Conservation (phyloP, 345 rosid species). For the Acer campestre region DNA sequence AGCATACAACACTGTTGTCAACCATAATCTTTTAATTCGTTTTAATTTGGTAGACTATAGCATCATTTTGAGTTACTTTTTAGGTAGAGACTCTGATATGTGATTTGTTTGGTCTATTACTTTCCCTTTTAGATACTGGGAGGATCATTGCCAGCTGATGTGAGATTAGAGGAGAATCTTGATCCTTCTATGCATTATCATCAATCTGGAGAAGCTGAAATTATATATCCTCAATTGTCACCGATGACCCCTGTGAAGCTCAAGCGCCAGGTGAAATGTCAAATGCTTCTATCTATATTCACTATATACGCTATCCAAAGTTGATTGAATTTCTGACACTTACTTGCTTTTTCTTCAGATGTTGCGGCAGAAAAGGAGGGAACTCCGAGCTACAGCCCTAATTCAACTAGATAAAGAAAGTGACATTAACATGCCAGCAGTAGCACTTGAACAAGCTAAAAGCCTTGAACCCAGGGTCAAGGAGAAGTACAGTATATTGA, state of each 20-base stretch:
- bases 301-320: conserved; percentile 9
- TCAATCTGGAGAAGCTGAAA: conserved; percentile 34
- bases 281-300: conserved; percentile 22
- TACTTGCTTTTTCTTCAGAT: conserved; percentile 46
- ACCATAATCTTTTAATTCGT: neutral
- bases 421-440: conserved; percentile 55
- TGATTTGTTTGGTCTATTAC: conserved; percentile 8
- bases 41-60: conserved; percentile 14
- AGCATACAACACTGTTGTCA: conserved; percentile 7
- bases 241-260: conserved; percentile 74
- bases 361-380: conserved; percentile 64
- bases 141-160: conserved; percentile 40
- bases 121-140: conserved; percentile 21
- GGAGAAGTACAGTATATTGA: conserved; percentile 91
- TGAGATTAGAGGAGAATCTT: conserved; percentile 34
- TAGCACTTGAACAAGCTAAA: conserved; percentile 63
- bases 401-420: conserved; percentile 59
- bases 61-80: conserved; percentile 16
- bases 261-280: conserved; percentile 70
- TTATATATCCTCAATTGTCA: conserved; percentile 30
- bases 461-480: conserved; percentile 52
- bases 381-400: conserved; percentile 60
- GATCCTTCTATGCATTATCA: conserved; percentile 30
- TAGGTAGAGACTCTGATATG: conserved; percentile 36
- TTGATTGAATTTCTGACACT: conserved; percentile 33